A percentile compares a stretch with the other conserved stretches of the same genome.
Evolutionary conservation across 1,139 yeast species (phyloP).

Genomic region (Debaryomyces udenii): DNA sequence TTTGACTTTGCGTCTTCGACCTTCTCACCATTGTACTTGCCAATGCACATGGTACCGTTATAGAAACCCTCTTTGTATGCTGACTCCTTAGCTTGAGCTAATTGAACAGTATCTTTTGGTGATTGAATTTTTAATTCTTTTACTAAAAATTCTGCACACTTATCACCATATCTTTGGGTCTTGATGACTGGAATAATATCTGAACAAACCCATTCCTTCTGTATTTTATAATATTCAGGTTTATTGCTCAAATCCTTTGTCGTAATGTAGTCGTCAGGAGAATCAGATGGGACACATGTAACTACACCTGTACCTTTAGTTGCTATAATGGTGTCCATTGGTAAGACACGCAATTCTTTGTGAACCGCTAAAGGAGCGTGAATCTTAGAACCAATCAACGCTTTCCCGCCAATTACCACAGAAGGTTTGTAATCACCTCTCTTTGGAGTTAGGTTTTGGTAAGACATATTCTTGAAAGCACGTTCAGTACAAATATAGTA

Average conservation of each 20-base stretch:
- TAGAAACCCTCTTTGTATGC: slow-evolving; percentile 98
- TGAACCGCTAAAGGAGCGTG: slow-evolving; percentile 80
- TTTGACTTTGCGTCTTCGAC: slow-evolving; percentile 91
- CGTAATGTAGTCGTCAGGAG: slow-evolving; percentile 96
- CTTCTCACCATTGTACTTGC: slow-evolving; percentile 84
- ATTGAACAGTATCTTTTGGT: slow-evolving; percentile 86
- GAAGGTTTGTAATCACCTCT: slow-evolving; percentile 77
- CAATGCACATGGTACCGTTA: slow-evolving; percentile 79
- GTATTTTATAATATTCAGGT: slow-evolving; percentile 86
- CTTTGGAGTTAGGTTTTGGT: slow-evolving; percentile 87
- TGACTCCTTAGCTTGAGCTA: slow-evolving; percentile 89
- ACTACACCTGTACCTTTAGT: slow-evolving; percentile 98
- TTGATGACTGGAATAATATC: slow-evolving; percentile 74
- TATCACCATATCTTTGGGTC: slow-evolving; percentile 86
- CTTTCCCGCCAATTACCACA: slow-evolving; percentile 65
- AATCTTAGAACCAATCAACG: slow-evolving; percentile 83
- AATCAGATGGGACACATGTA: slow-evolving; percentile 97
- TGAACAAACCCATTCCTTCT: slow-evolving; percentile 82
- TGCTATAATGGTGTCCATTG: slow-evolving; percentile 97
- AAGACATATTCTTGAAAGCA: slow-evolving; percentile 98
- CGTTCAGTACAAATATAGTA: slow-evolving; percentile 90
- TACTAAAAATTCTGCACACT: slow-evolving; percentile 83
- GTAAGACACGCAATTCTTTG: slow-evolving; percentile 78
- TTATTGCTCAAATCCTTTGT: slow-evolving; percentile 81
- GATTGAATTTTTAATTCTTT: slow-evolving; percentile 90